Conservation (phyloP, 805 yeast species). For the Lachancea nothofagi region DNA sequence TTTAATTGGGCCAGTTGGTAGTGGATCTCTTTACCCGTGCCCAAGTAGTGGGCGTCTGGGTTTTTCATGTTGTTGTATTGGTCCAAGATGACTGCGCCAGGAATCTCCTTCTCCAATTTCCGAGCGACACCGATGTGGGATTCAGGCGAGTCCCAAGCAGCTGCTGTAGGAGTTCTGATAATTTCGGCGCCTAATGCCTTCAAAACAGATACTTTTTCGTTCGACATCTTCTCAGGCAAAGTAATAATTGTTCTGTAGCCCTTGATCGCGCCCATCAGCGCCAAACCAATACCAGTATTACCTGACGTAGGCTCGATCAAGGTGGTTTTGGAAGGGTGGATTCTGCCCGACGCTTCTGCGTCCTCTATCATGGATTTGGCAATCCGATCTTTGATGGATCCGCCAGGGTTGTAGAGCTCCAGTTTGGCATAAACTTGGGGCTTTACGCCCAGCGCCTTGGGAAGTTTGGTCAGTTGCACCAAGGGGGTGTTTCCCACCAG, state of each 20-base stretch:
- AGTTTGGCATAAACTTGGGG: slow-evolving; percentile 69
- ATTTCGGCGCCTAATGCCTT: slow-evolving; percentile 89
- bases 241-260: slow-evolving; percentile 86
- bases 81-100: slow-evolving; percentile 77
- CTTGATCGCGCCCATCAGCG: slow-evolving; percentile 78
- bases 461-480: slow-evolving; percentile 67
- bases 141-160: slow-evolving; percentile 90
- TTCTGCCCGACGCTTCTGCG: slow-evolving; percentile 71
- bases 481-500: slow-evolving; percentile 84
- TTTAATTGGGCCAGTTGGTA: slow-evolving; percentile 50
- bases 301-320: slow-evolving; percentile 88
- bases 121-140: slow-evolving; percentile 85
- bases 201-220: slow-evolving; percentile 81
- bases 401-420: slow-evolving; percentile 84
- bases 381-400: slow-evolving; percentile 84
- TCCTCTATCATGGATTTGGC: slow-evolving; percentile 82
- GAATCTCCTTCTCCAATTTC: slow-evolving; percentile 74
- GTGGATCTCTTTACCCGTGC: slow-evolving; percentile 84
- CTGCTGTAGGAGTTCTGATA: slow-evolving; percentile 86
- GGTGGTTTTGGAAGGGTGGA: slow-evolving; percentile 74
- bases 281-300: slow-evolving; percentile 87
- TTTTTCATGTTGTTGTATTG: slow-evolving; percentile 75
- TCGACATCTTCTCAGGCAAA: slow-evolving; percentile 87
- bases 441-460: slow-evolving; percentile 68
- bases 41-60: slow-evolving; percentile 78